Percentiles rank a stretch among this genome's conserved stretches.
Evolutionary conservation across 257 asterid genomes (phyloP).

Genomic region (Scutellaria barbata): DNA sequence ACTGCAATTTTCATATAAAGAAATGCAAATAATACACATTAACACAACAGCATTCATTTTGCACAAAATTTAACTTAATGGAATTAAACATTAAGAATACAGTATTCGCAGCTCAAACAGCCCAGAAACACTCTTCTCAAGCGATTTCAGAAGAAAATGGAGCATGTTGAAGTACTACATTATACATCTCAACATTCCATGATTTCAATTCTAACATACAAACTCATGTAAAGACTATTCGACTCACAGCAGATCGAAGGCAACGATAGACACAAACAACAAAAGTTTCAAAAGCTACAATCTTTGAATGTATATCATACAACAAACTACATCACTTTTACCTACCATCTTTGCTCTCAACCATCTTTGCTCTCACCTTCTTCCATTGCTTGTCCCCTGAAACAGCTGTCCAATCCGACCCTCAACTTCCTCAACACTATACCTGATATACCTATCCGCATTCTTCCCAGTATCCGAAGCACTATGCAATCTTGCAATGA

Average conservation of each 20-base stretch:
- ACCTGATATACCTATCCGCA: conserved; percentile 73
- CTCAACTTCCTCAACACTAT: conserved; percentile 73
- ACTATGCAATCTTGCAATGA: conserved; percentile 61
- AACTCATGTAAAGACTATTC: conserved; percentile 11
- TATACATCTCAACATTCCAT: conserved; percentile 36
- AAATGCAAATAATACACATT: neutral
- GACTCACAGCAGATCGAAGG: conserved; percentile 30
- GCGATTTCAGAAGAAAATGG: conserved; percentile 13
- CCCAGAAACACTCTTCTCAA: neutral
- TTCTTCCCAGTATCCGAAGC: conserved; percentile 61
- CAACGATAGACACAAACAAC: conserved; percentile 34
- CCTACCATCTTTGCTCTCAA: conserved; percentile 47
- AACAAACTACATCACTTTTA: conserved; percentile 36
- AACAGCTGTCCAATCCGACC: conserved; percentile 70
- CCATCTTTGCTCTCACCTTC: conserved; percentile 55
- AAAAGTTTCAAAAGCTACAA: conserved; percentile 37
- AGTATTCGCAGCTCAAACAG: neutral
- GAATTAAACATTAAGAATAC: neutral
- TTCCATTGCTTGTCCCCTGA: conserved; percentile 57
- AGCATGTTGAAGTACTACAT: conserved; percentile 24
- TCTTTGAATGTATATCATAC: conserved; percentile 37
- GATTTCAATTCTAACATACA: conserved; percentile 34
- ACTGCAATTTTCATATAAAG: neutral
- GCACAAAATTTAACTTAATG: no score
- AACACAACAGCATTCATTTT: neutral